Base-by-base conservation (phyloP, 257 asterid genomes). In the Paraleonurus japonicus region DNA sequence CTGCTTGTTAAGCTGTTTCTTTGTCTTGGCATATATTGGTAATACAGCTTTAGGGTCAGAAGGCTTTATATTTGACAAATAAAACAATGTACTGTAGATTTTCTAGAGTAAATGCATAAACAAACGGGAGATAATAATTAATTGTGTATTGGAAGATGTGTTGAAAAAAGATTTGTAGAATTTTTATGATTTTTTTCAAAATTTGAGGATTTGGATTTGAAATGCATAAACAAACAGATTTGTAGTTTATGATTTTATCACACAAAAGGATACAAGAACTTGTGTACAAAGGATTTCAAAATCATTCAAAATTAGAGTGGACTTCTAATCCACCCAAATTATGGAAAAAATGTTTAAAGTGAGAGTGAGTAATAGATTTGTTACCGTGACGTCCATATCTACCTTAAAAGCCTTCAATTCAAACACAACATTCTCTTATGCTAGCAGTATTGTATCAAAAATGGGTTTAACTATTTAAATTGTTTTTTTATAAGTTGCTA, bases 1-100 rank as follows among this genome's bases (percentile, higher is more conserved):
- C 54, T 39, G 55, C 75, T 87, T 11, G 54, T 41, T 35, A 43
- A 26, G 45, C 51, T 32, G 48, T 51, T 10, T 51, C 17, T 26
- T 24, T 23, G 16, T 23, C 39, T 67, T 30, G 53, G 19, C 17
- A 37, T 37, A 28, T 4, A 9, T 26, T 63, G 51, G 51, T n/a
- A 2, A 23, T 4, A 37, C 57, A 9, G 17, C 19, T 32, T 20
- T n/a, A 23, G 17, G 45, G 24, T 60, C 37, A 24, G 69, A 45
- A 45, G 43, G 20, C 20, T 48, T 24, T 67, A 4, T 28, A n/a
- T n/a, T n/a, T n/a, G n/a, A n/a, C n/a, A n/a, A n/a, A n/a, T n/a
- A n/a, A n/a, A n/a, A n/a, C n/a, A n/a, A n/a, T n/a, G n/a, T n/a
- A n/a, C n/a, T n/a, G n/a, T n/a, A n/a, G n/a, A n/a, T n/a, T n/a